Evolutionary conservation across 805 yeast species (phyloP), one percentile per base, ranked within the genome.

Genomic region (Helenozyma rhizophorensis): DNA sequence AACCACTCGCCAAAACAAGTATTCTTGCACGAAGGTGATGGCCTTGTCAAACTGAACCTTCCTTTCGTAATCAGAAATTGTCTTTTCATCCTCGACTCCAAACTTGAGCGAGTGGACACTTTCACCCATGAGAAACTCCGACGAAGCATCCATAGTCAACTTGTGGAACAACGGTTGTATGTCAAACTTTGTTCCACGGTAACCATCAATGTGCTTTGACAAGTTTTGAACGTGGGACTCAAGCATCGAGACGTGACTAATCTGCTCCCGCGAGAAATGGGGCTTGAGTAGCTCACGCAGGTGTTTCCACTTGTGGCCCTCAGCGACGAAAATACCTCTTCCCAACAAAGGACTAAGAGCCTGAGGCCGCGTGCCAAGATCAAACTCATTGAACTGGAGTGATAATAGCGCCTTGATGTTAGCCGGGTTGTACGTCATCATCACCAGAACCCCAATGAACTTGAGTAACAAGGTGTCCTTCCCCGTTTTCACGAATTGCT

Each of bases 101-200:
- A 36, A 30, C 21, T 33, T 28, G 14, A 39, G 34, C 16, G 36
- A 30, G n/a, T 28, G 21, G 3, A 39, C 30, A 18, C 40, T 36
- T 40, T 60, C 65, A 14, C 71, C 71, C 48, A 65, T 61, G 33
- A 65, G 54, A 42, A 64, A 63, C 45, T 65, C 70, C 15, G 68
- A 53, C 8, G 70, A 58, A 17, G 67, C 56, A 42, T 65, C 71
- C 34, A 64, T 50, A 11, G 70, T 63, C 14, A 62, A 51, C 40
- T 25, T 26, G 15, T 25, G 29, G 21, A 37, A 38, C 14, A 38
- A 28, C 14, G 28, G 36, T 27, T 38, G 42, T 14, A 41, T 41
- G 24, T 41, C 40, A 14, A 41, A 38, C 11, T 15, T 21, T 19
- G 28, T 21, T 16, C 34, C 30, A 9, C 18, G 22, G 23, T 13